A percentile compares a stretch with the other conserved stretches of the same genome.
Conservation (phyloP, 202 grass and related monocot species). For the Schoenoplectus tabernaemontani region DNA sequence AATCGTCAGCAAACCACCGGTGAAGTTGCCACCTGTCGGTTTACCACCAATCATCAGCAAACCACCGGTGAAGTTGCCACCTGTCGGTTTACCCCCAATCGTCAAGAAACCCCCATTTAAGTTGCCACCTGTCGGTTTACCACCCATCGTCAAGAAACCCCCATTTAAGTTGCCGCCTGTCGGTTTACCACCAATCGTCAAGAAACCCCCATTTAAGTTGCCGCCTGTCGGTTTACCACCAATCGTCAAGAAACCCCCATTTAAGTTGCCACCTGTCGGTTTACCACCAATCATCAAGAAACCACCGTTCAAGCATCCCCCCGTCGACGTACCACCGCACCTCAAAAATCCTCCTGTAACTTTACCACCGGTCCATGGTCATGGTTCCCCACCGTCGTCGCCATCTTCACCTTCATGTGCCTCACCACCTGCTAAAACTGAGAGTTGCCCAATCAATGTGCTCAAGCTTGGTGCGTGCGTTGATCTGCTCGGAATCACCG, state of each 20-base stretch:
- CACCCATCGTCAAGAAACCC: background rate
- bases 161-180: background rate
- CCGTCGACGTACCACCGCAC: background rate
- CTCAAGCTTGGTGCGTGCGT: slow-evolving; percentile 76
- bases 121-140: slow-evolving; percentile 7
- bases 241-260: background rate
- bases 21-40: background rate
- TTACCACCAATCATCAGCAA: background rate
- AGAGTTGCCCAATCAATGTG: slow-evolving; percentile 58
- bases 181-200: no score
- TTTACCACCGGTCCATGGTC: no score
- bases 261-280: background rate
- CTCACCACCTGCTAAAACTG: background rate
- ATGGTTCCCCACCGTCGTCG: background rate
- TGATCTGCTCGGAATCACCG: slow-evolving; percentile 45
- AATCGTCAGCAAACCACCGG: background rate
- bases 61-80: slow-evolving; percentile 1
- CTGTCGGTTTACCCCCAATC: no score
- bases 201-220: background rate
- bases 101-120: slow-evolving; percentile 5
- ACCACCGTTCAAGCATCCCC: slow-evolving; percentile 3
- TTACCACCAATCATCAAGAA: slow-evolving; percentile 16
- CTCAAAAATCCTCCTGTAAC: background rate
- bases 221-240: slow-evolving; percentile 10
- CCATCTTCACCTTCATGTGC: background rate